Base-by-base conservation (phyloP, 306 rosid genomes). In the Vigna nakashimae region DNA sequence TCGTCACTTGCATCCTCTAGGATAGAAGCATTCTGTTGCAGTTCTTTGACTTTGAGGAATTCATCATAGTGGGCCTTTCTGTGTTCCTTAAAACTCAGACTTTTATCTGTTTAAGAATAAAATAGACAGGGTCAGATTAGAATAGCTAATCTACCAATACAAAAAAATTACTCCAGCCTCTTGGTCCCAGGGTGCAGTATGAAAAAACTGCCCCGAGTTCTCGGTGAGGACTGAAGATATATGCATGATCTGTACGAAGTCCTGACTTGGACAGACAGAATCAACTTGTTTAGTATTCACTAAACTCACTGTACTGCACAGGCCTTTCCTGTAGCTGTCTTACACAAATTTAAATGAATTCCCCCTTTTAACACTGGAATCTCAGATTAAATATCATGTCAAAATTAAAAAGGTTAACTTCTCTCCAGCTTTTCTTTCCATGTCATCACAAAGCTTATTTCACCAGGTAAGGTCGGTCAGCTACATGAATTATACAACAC, bases 1-100 rank as follows among this genome's bases (percentile, higher is more conserved):
- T 71, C 82, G 18, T 82, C 87, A 26, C 70, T 65, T 45, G 71
- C 79, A 11, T 77, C 81, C 36, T 70, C 86, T 17, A 16, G 12
- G 59, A 79, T 15, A 50, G 64, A 51, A 59, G 77, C 80, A 26
- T 70, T 75, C 69, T 57, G 20, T n/a, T 80, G 62, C 52, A 87
- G 80, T 43, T 80, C 89, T 70, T 80, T 82, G n/a, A 85, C 86
- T 67, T 63, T 85, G 30, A 57, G 83, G 46, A 76, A 87, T 71
- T 85, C 91, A 74, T 87, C 79, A 22, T 80, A 85, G 72, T 87
- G 91, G 13, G 79, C 84, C 74, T 45, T 75, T 56, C 87, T 75
- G 20, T 52, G 86, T 79, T 82, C 85, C 74, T 74, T 77, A 48
- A 87, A 87, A 32, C 78, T 80, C 81, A 49, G 16, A 73, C 86